These are phyloP conservation scores for Avicennia marina DNA, from an alignment of 257 asterid species.

Conservation along the genomic window DNA sequence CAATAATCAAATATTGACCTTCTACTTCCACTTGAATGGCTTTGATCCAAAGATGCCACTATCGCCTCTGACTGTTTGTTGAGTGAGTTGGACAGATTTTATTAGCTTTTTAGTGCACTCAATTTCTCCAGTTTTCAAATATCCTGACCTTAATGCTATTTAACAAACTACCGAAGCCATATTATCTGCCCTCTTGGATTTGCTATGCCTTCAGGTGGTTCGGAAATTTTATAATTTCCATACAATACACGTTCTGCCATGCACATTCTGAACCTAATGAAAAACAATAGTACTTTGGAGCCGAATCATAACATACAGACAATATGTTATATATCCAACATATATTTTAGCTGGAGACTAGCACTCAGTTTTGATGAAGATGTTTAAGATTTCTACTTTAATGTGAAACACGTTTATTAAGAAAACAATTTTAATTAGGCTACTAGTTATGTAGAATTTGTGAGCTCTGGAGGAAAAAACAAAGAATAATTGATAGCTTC, in stretches of 20 bases:
- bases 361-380: background rate
- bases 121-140: background rate
- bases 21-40: slow-evolving; percentile 8
- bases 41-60: no score
- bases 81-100: no score
- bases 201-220: background rate
- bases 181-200: background rate
- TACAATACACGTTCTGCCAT: background rate
- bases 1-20: slow-evolving; percentile 10
- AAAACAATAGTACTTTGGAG: background rate
- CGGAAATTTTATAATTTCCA: background rate
- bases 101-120: background rate
- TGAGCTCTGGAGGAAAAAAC: no score
- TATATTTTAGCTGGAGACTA: background rate
- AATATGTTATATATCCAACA: background rate
- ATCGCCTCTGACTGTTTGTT: no score
- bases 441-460: no score
- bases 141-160: background rate
- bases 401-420: background rate
- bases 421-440: background rate
- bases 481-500: no score
- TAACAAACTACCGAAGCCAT: slow-evolving; percentile 3
- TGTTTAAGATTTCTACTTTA: background rate
- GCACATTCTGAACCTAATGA: background rate
- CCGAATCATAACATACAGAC: background rate